phyloP scores from a whole-genome alignment of 1,284 basidiomycete genomes.

The Pterulicium gracile region DNA sequence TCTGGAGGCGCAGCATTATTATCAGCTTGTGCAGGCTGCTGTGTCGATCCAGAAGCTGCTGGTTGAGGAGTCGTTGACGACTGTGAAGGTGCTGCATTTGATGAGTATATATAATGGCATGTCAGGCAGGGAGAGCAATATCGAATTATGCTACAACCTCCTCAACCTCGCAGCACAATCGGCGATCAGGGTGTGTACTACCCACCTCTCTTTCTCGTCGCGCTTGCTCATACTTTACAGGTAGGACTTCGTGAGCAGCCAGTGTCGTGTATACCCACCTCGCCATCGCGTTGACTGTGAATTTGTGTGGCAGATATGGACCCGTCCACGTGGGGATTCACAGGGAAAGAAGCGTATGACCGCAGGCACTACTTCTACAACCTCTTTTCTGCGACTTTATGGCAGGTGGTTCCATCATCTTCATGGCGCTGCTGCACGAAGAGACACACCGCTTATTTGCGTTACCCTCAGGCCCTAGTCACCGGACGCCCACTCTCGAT shows the following conservation, averaged over 20 bases:
- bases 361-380: slow-evolving; percentile 47
- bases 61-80: slow-evolving; percentile 29
- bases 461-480: slow-evolving; percentile 27
- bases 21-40: slow-evolving; percentile 35
- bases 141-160: slow-evolving; percentile 33
- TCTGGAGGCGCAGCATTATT: slow-evolving; percentile 43
- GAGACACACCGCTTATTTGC: too few relatives aligned
- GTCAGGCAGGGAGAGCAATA: slow-evolving; percentile 39
- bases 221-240: slow-evolving; percentile 16
- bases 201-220: background rate
- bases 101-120: slow-evolving; percentile 44
- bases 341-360: slow-evolving; percentile 38
- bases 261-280: background rate
- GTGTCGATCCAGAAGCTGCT: slow-evolving; percentile 34
- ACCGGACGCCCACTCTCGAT: slow-evolving; percentile 38
- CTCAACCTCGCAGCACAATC: slow-evolving; percentile 35
- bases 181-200: slow-evolving; percentile 28
- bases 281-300: background rate
- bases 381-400: slow-evolving; percentile 30
- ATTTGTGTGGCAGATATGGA: slow-evolving; percentile 31
- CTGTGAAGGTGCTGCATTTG: slow-evolving; percentile 37
- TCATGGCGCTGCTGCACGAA: too few relatives aligned
- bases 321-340: slow-evolving; percentile 39
- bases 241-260: slow-evolving; percentile 34
- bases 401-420: slow-evolving; percentile 27